Evolutionary conservation across 1,284 basidiomycete genomes (phyloP).

Genomic region (Cutaneotrichosporon cyanovorans): DNA sequence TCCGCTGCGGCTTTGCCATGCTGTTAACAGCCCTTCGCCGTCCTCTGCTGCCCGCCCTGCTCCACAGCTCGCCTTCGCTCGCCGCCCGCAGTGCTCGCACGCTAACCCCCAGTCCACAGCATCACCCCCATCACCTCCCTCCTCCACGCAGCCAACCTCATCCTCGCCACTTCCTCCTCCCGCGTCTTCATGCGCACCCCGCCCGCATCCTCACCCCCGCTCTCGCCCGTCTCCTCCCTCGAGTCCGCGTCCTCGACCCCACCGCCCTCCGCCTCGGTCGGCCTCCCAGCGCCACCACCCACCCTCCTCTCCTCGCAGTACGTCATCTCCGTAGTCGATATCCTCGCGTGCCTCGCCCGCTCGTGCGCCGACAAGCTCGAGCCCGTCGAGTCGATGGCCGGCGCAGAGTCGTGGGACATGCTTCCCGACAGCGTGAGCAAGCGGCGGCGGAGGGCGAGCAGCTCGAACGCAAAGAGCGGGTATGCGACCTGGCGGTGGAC

Average conservation of each 20-base stretch:
- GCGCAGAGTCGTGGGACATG: conserved; percentile 12
- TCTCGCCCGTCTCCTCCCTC: conserved; percentile 25
- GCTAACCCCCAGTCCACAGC: conserved; percentile 26
- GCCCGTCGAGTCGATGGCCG: conserved; percentile 3
- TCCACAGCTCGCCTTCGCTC: no score
- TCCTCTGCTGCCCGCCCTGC: not conserved
- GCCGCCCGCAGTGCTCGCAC: not conserved
- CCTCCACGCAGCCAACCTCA: conserved; percentile 29
- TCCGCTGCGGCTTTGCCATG: not conserved
- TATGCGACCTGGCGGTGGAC: conserved; percentile 33
- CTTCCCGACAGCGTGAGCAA: conserved; percentile 20
- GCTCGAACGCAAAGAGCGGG: conserved; percentile 8
- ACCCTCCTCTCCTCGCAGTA: conserved; percentile 29
- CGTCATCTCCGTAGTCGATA: conserved; percentile 34
- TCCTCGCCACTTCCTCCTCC: conserved; percentile 33
- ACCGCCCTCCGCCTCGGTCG: conserved; percentile 17
- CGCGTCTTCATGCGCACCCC: conserved; percentile 29
- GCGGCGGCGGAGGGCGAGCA: conserved; percentile 18
- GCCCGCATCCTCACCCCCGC: conserved; percentile 16
- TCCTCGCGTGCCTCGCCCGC: conserved; percentile 26
- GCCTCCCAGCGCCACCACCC: conserved; percentile 24
- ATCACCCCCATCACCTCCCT: conserved; percentile 26
- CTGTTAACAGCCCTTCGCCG: not conserved
- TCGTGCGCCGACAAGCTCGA: conserved; percentile 15
- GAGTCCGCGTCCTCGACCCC: conserved; percentile 16